These are phyloP conservation scores for Nicotiana tabacum DNA, from an alignment of 257 asterid genomes.

Conservation along the genomic window DNA sequence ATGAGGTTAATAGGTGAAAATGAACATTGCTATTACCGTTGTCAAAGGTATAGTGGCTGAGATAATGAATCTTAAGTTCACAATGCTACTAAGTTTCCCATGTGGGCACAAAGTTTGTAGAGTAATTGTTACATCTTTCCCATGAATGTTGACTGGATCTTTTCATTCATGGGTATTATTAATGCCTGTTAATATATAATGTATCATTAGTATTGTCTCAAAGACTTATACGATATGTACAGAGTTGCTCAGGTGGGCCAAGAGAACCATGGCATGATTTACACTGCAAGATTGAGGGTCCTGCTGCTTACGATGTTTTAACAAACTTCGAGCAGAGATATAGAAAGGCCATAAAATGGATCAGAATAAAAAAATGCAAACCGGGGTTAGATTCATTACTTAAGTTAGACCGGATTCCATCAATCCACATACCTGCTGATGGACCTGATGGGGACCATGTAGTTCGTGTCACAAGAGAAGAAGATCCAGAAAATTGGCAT, in stretches of 20 bases:
- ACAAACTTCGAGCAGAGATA: conserved; percentile 94
- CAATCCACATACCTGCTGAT: conserved; percentile 71
- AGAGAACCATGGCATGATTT: conserved; percentile 97
- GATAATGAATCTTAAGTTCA: neutral
- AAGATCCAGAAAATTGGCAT: conserved; percentile 89
- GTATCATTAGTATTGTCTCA: neutral
- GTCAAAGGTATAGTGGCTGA: neutral
- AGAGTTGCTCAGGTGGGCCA: conserved; percentile 38
- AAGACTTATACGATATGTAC: neutral
- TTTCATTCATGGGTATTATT: neutral
- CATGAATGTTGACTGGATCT: neutral
- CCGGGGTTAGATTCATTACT: conserved; percentile 86
- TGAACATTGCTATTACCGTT: neutral
- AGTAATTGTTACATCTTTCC: neutral
- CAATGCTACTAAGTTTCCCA: neutral
- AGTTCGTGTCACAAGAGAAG: conserved; percentile 59
- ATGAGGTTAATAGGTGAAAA: neutral
- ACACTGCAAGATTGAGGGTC: conserved; percentile 95
- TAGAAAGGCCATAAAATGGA: conserved; percentile 86
- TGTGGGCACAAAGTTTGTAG: neutral
- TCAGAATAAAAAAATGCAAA: conserved; percentile 62
- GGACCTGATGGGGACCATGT: conserved; percentile 53
- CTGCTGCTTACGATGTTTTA: conserved; percentile 95
- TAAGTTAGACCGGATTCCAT: conserved; percentile 75
- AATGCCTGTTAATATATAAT: neutral